These are phyloP conservation scores for Parastagonospora avenae DNA, from an alignment of 2,329 filamentous ascomycete genomes.

Conservation along the genomic window DNA sequence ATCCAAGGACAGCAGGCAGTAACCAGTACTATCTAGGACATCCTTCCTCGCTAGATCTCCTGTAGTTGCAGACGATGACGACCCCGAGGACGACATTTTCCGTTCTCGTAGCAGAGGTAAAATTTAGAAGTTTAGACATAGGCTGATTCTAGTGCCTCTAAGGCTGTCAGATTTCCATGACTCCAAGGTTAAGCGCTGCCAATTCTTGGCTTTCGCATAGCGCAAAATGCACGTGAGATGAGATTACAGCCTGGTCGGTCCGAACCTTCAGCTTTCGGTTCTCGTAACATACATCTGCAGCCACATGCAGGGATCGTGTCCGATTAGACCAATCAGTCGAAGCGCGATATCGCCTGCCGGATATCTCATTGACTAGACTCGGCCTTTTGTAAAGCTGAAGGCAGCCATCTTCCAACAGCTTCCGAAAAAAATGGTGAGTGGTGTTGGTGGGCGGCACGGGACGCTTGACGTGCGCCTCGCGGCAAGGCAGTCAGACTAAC, in stretches of 20 bases:
- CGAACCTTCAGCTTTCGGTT: background rate
- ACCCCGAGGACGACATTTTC: background rate
- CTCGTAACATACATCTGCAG: background rate
- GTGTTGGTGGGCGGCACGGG: background rate
- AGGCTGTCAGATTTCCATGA: background rate
- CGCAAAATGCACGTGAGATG: background rate
- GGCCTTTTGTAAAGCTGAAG: background rate
- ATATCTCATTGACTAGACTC: background rate
- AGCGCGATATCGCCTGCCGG: too few relatives aligned
- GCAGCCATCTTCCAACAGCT: background rate
- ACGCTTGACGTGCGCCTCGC: background rate
- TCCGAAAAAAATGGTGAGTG: background rate
- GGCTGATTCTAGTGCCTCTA: background rate
- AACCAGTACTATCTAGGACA: slow-evolving; percentile 18
- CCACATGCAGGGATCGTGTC: background rate
- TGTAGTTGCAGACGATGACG: background rate
- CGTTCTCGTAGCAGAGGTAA: too few relatives aligned
- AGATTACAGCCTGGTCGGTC: background rate
- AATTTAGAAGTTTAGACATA: too few relatives aligned
- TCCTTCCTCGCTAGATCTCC: background rate
- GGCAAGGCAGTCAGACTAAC: too few relatives aligned
- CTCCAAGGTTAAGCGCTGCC: background rate
- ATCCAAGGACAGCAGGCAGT: slow-evolving; percentile 14
- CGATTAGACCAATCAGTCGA: background rate
- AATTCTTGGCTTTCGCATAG: background rate